Evolutionary conservation across 495 filamentous ascomycete genomes (phyloP).

Genomic region (Saxophila tyrrhenica): DNA sequence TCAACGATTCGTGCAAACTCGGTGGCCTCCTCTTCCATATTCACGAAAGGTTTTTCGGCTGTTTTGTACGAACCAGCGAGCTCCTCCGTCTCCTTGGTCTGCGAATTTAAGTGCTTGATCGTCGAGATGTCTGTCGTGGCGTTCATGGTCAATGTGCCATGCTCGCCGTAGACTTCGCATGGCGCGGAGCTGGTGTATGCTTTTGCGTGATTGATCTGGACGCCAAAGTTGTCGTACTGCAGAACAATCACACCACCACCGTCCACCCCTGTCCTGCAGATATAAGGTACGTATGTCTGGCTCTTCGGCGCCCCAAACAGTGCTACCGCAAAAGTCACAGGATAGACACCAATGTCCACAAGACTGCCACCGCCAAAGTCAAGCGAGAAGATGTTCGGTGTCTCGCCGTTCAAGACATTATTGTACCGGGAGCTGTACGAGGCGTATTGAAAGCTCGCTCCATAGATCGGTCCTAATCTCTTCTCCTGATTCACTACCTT

Average conservation of each 20-base stretch:
- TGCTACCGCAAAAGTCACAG: conserved; percentile 21
- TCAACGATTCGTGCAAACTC: conserved; percentile 31
- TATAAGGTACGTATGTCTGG: conserved; percentile 25
- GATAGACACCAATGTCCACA: conserved; percentile 26
- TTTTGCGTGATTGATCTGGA: conserved; percentile 24
- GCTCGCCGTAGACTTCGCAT: conserved; percentile 28
- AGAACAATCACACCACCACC: conserved; percentile 25
- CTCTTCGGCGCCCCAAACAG: conserved; percentile 21
- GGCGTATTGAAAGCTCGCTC: conserved; percentile 26
- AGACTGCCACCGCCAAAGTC: conserved; percentile 21
- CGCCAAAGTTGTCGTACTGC: conserved; percentile 27
- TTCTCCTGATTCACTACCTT: conserved; percentile 12
- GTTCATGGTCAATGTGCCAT: conserved; percentile 26
- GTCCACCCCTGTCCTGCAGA: conserved; percentile 26
- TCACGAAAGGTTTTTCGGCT: conserved; percentile 23
- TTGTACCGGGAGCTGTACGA: conserved; percentile 27
- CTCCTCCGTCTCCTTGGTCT: conserved; percentile 23
- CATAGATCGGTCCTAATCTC: conserved; percentile 21
- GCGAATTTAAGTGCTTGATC: conserved; percentile 22
- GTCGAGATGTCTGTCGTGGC: conserved; percentile 28
- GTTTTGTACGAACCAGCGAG: conserved; percentile 16
- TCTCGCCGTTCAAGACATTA: conserved; percentile 22
- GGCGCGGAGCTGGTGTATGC: conserved; percentile 21
- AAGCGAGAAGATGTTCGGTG: conserved; percentile 24
- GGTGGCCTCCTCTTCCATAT: conserved; percentile 30